Base-by-base conservation (phyloP, 2,329 filamentous ascomycete genomes). In the Aspergillus quadricinctus region DNA sequence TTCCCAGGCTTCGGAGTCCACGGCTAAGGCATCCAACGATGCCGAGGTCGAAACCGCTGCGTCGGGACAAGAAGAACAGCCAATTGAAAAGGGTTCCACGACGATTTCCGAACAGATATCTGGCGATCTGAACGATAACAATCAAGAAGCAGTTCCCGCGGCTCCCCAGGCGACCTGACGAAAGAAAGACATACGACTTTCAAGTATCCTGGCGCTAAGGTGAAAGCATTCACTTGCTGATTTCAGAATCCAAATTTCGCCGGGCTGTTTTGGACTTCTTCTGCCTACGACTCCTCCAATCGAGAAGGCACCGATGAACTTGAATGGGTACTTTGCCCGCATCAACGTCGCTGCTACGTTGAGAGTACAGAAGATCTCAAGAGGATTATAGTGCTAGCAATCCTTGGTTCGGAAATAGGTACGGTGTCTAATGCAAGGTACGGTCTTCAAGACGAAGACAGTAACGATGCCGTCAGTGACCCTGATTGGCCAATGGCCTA, bases 1-100 rank as follows among this genome's bases (percentile, higher is more conserved):
- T 28, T 45, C 61, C 49, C 64, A 71, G 41, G 45, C 55, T 40
- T 56, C 64, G 19, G 66, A 68, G 21, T 61, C 61, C 19, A 51
- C 54, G 49, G 51, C 52, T 50, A 65, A 67, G 53, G 21, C 55
- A 25, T 46, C 61, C 50, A 49, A 56, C 40, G 60, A 37, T 37
- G 31, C 31, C 14, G 31, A 61, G 29, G 41, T 19, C 23, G 58
- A 63, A 49, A n/a, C 51, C 14, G 49, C 52, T 43, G 54, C 48
- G 17, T 43, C 48, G 10, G 55, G n/a, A 41, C 61, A 57, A 35
- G 54, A 52, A 14, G 52, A 48, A 14, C 48, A 37, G 37, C 48
- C 31, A 27, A 55, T 46, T 10, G 60, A 59, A 46, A 55, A 56
- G 29, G 58, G 23, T 43, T 52, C 48, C 45, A 40, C 46, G 9